Percentiles rank a stretch among this genome's conserved stretches.
Evolutionary conservation across 805 yeast species (phyloP).

Genomic region (Metschnikowia matae): DNA sequence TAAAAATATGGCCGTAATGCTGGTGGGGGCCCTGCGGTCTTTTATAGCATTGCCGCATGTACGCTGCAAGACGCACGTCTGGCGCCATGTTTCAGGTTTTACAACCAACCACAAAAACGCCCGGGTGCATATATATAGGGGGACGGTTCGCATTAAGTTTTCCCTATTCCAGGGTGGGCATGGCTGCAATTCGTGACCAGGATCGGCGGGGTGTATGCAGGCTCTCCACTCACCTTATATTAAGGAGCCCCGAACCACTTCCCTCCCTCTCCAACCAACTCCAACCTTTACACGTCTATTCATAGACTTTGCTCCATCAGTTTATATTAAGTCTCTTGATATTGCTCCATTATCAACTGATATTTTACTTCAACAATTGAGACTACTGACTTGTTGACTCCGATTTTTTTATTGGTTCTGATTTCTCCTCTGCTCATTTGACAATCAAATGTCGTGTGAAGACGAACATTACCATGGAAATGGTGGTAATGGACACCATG

Average conservation of each 20-base stretch:
- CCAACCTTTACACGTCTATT: no score
- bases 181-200: constrained; percentile 1
- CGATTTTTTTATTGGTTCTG: no score
- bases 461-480: constrained; percentile 12
- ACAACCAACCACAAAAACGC: constrained; percentile 2
- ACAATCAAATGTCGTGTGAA: constrained; percentile 10
- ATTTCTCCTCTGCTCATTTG: no score
- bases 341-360: no score
- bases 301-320: no score
- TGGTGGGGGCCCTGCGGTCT: not conserved
- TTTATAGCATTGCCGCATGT: not conserved
- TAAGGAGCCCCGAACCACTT: not conserved
- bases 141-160: no score
- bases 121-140: not conserved
- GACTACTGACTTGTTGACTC: no score
- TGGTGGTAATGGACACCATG: not conserved
- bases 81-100: constrained; percentile 3
- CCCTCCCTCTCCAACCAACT: no score
- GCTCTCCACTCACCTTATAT: not conserved
- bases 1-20: not conserved
- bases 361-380: no score
- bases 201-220: constrained; percentile 1
- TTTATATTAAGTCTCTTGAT: no score
- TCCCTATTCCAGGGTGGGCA: not conserved
- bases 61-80: constrained; percentile 3